Conservation (phyloP, 495 filamentous ascomycete species). For the Neohortaea acidophila region DNA sequence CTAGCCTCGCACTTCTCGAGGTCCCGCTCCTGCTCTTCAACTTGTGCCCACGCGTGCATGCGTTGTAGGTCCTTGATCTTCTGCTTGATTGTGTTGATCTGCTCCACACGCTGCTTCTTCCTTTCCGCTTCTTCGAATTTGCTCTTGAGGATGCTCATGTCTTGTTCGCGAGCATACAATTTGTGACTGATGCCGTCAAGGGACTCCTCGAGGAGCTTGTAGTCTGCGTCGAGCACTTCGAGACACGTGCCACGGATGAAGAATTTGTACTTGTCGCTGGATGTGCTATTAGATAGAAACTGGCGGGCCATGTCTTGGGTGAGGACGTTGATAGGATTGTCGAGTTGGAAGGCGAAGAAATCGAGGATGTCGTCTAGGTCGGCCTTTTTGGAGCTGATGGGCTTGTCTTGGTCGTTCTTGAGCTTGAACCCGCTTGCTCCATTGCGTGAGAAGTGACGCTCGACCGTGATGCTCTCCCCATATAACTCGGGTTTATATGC, state of each 20-base stretch:
- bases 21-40: constrained; percentile 28
- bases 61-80: constrained; percentile 12
- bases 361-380: constrained; percentile 92
- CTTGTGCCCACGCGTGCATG: constrained; percentile 28
- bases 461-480: constrained; percentile 74
- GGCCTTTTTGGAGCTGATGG: constrained; percentile 65
- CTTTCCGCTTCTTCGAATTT: constrained; percentile 27
- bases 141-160: constrained; percentile 34
- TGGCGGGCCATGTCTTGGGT: constrained; percentile 91
- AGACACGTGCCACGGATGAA: constrained; percentile 93
- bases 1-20: constrained; percentile 32
- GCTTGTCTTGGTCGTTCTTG: constrained; percentile 53
- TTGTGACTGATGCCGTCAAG: constrained; percentile 55
- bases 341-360: constrained; percentile 82
- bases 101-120: constrained; percentile 34
- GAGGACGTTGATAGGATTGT: constrained; percentile 95
- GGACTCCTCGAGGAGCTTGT: constrained; percentile 56
- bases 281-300: constrained; percentile 72
- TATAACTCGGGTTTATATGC: constrained; percentile 72
- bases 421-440: constrained; percentile 75
- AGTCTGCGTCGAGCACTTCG: constrained; percentile 83
- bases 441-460: constrained; percentile 69
- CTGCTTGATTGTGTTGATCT: constrained; percentile 21
- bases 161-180: constrained; percentile 32
- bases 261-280: constrained; percentile 83